Evolutionary conservation across 108 stramenopile species (phyloP).

Genomic region (Pelagomonas calceolata): DNA sequence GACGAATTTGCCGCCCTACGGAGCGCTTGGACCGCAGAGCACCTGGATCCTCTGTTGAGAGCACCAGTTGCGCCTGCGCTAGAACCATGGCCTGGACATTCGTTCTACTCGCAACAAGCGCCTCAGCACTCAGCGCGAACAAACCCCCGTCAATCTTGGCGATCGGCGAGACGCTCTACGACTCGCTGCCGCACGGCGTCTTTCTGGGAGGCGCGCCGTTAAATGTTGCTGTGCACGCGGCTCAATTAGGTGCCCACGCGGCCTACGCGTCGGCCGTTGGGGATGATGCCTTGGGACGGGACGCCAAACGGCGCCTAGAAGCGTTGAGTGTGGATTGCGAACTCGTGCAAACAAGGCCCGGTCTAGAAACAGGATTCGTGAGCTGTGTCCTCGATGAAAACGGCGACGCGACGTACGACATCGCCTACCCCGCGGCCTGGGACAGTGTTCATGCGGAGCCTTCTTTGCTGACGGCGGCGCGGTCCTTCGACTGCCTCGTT

Average conservation of each 20-base stretch:
- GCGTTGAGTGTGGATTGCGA: constrained; percentile 19
- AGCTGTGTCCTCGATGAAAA: constrained; percentile 16
- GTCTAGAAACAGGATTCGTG: constrained; percentile 36
- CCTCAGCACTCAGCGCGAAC: no score
- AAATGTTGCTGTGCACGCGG: constrained; percentile 36
- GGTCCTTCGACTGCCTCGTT: neutral
- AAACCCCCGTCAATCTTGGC: constrained; percentile 12
- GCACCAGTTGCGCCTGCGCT: no score
- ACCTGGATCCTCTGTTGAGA: no score
- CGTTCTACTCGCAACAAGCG: no score
- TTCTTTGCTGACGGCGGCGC: neutral
- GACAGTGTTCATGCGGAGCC: constrained; percentile 16
- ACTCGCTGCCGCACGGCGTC: constrained; percentile 32
- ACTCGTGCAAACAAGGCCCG: constrained; percentile 18
- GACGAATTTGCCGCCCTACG: no score
- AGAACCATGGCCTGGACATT: no score
- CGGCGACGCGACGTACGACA: constrained; percentile 36
- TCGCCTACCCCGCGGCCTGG: constrained; percentile 38
- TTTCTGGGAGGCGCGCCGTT: constrained; percentile 35
- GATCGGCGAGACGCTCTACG: constrained; percentile 36
- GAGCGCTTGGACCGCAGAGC: no score
- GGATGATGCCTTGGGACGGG: constrained; percentile 30
- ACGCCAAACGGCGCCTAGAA: constrained; percentile 25
- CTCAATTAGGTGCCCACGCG: constrained; percentile 22
- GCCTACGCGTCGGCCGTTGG: constrained; percentile 31